Conservation (phyloP, 305 asterid genomes). For the Ajuga reptans region DNA sequence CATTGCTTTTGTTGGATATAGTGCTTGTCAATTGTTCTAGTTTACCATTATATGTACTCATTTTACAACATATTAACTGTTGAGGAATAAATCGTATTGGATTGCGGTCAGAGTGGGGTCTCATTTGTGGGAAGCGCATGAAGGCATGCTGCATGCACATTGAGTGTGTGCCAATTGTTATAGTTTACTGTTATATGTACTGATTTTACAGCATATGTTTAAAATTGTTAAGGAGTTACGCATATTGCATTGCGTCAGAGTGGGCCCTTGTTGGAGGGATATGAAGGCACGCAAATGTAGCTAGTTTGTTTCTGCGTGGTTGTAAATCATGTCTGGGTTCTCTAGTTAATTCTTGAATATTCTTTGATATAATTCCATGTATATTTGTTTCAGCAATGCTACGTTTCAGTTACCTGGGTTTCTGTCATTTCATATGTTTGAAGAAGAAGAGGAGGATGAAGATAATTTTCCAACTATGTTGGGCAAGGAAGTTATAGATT, state of each 20-base stretch:
- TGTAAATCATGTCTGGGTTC: not conserved
- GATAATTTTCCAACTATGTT: constrained; percentile 29
- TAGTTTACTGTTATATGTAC: too few relatives aligned
- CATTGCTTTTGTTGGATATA: too few relatives aligned
- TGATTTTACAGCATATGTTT: not conserved
- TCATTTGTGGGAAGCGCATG: constrained; percentile 1
- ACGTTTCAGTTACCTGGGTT: constrained; percentile 78
- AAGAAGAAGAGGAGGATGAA: constrained; percentile 59
- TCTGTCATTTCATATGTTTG: constrained; percentile 50
- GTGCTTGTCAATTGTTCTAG: too few relatives aligned
- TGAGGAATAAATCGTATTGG: constrained; percentile 2
- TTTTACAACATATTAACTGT: too few relatives aligned
- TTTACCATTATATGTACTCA: too few relatives aligned
- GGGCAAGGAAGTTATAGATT: constrained; percentile 32
- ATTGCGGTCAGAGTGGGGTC: not conserved
- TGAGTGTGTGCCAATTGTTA: not conserved
- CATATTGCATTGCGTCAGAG: not conserved
- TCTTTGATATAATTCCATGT: constrained; percentile 20
- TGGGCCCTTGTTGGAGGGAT: not conserved
- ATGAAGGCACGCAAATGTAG: constrained; percentile 8
- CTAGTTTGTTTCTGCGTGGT: constrained; percentile 13
- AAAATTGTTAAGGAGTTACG: not conserved
- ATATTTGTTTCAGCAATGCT: constrained; percentile 61
- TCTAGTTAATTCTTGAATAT: not conserved
- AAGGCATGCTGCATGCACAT: constrained; percentile 12